Conservation (phyloP, 352 stramenopile species). For the Lagenidium giganteum region DNA sequence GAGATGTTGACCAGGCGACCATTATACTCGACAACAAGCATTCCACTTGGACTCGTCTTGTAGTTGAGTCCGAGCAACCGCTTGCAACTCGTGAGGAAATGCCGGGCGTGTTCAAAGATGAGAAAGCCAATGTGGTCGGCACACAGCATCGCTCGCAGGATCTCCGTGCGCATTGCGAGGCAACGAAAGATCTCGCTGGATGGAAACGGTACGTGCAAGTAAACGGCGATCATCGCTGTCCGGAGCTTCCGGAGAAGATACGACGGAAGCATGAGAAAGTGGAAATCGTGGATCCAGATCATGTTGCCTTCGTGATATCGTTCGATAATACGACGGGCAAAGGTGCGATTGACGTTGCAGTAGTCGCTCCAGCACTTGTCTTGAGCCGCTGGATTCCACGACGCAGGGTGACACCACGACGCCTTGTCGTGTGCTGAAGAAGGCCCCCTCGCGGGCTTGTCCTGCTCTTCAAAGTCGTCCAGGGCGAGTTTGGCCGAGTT, state of each 20-base stretch:
- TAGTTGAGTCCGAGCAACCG: conserved; percentile 95
- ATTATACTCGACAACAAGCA: conserved; percentile 94
- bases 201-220: conserved; percentile 98
- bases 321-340: conserved; percentile 42
- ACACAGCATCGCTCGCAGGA: conserved; percentile 87
- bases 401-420: conserved; percentile 52
- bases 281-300: conserved; percentile 98
- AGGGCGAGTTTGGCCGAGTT: conserved; percentile 67
- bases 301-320: conserved; percentile 80
- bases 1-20: conserved; percentile 95
- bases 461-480: conserved; percentile 22
- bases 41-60: conserved; percentile 76
- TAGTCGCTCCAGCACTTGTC: conserved; percentile 78
- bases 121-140: conserved; percentile 93
- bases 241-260: conserved; percentile 91
- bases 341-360: conserved; percentile 62
- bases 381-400: conserved; percentile 75
- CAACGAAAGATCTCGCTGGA: conserved; percentile 98
- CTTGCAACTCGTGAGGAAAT: conserved; percentile 91
- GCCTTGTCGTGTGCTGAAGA: conserved; percentile 6
- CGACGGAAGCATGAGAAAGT: conserved; percentile 96
- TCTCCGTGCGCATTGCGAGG: conserved; percentile 85
- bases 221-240: conserved; percentile 94
- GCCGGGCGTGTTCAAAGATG: conserved; percentile 90
- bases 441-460: not conserved